Conservation (phyloP, 2,329 filamentous ascomycete genomes). For the Cucurbitaria berberidis region DNA sequence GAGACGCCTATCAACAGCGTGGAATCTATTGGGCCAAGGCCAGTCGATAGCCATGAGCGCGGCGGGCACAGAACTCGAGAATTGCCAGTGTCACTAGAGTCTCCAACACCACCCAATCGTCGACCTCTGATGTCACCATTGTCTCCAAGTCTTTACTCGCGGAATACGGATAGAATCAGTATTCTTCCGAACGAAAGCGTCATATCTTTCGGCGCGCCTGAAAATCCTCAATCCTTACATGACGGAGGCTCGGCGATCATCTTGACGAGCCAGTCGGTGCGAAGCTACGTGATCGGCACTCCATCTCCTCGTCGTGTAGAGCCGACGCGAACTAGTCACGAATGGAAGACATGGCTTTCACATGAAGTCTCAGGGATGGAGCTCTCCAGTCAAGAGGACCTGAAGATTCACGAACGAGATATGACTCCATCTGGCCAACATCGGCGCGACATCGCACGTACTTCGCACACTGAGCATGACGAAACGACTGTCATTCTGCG, state of each 20-base stretch:
- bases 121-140: conserved; percentile 35
- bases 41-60: background rate
- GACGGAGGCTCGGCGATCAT: conserved; percentile 50
- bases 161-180: conserved; percentile 49
- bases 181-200: conserved; percentile 44
- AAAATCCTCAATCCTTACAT: conserved; percentile 10
- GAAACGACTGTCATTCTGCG: conserved; percentile 29
- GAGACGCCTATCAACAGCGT: background rate
- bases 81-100: conserved; percentile 1
- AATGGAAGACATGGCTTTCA: conserved; percentile 57
- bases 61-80: background rate
- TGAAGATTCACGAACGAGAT: conserved; percentile 36
- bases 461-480: conserved; percentile 34
- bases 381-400: conserved; percentile 31
- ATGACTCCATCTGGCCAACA: conserved; percentile 15
- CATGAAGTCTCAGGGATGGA: conserved; percentile 52
- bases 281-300: conserved; percentile 50
- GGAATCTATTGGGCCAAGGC: background rate
- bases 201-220: conserved; percentile 29
- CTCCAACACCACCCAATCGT: conserved; percentile 13
- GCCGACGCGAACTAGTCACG: conserved; percentile 46
- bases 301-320: conserved; percentile 30
- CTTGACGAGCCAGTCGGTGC: conserved; percentile 52
- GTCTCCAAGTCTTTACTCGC: conserved; percentile 57
- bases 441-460: conserved; percentile 20